These are phyloP conservation scores for Dalbergia cultrata DNA, from an alignment of 306 rosid species.

Conservation along the genomic window DNA sequence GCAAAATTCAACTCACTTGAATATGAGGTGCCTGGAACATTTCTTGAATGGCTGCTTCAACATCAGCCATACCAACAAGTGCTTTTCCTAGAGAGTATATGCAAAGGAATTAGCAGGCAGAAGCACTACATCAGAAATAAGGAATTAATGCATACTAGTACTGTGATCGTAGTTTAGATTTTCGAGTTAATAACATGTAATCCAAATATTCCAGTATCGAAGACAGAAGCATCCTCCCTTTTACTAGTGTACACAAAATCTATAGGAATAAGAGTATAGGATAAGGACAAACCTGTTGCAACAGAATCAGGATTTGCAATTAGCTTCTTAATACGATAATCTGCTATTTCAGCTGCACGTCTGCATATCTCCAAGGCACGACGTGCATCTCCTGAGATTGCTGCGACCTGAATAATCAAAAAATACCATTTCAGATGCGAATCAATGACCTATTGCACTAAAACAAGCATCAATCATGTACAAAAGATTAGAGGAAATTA, in stretches of 20 bases:
- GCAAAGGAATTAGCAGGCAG: slow-evolving; percentile 42
- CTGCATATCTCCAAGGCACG: slow-evolving; percentile 95
- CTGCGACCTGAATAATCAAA: slow-evolving; percentile 78
- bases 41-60: slow-evolving; percentile 94
- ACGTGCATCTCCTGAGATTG: slow-evolving; percentile 97
- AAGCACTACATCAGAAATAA: slow-evolving; percentile 27
- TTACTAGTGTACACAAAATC: slow-evolving; percentile 34
- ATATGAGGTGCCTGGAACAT: slow-evolving; percentile 99
- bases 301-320: slow-evolving; percentile 51
- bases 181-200: slow-evolving; percentile 26
- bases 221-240: slow-evolving; percentile 1
- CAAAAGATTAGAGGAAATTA: slow-evolving; percentile 27
- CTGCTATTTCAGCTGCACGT: slow-evolving; percentile 95
- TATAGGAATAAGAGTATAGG: slow-evolving; percentile 12
- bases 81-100: slow-evolving; percentile 58
- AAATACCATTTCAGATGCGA: slow-evolving; percentile 35
- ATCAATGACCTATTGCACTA: slow-evolving; percentile 16
- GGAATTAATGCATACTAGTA: slow-evolving; percentile 20
- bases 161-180: slow-evolving; percentile 20
- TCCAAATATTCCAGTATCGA: slow-evolving; percentile 11
- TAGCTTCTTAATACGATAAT: slow-evolving; percentile 67
- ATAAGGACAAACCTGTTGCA: slow-evolving; percentile 54
- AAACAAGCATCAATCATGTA: slow-evolving; percentile 14
- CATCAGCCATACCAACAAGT: slow-evolving; percentile 77
- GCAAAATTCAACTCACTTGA: slow-evolving; percentile 68